Percentiles rank a stretch among this genome's conserved stretches.
Conservation (phyloP, 1,284 basidiomycete genomes). For the Pisolithus thermaeus region DNA sequence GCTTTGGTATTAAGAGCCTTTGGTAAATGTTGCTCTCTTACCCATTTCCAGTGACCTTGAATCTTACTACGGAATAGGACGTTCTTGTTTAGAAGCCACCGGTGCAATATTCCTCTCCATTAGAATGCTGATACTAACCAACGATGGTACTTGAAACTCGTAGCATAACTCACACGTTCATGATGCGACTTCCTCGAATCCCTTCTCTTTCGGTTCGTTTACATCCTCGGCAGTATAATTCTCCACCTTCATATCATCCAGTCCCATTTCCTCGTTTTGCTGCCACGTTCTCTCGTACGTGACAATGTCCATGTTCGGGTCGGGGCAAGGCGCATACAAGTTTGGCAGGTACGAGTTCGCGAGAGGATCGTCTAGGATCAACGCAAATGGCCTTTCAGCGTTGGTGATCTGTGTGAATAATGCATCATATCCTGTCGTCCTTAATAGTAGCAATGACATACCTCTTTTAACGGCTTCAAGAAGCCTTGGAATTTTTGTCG, state of each 20-base stretch:
- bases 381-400: slow-evolving; percentile 75
- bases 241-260: slow-evolving; percentile 96
- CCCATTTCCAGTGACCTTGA: no score
- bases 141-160: no score
- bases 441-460: no score
- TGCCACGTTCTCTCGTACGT: slow-evolving; percentile 81
- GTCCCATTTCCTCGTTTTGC: slow-evolving; percentile 93
- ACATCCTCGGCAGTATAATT: slow-evolving; percentile 50
- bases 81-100: no score
- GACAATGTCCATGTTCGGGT: slow-evolving; percentile 86
- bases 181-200: background rate
- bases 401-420: slow-evolving; percentile 56
- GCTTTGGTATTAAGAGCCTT: no score
- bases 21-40: no score
- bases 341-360: slow-evolving; percentile 97
- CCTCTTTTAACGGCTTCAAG: slow-evolving; percentile 84
- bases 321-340: slow-evolving; percentile 86
- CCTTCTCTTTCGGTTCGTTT: slow-evolving; percentile 2
- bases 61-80: no score
- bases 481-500: no score
- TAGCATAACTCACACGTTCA: no score
- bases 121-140: no score
- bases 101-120: no score
- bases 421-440: slow-evolving; percentile 47
- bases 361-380: slow-evolving; percentile 94